These are phyloP conservation scores for Piedraia hortae DNA, from an alignment of 2,329 filamentous ascomycete species.

Conservation along the genomic window DNA sequence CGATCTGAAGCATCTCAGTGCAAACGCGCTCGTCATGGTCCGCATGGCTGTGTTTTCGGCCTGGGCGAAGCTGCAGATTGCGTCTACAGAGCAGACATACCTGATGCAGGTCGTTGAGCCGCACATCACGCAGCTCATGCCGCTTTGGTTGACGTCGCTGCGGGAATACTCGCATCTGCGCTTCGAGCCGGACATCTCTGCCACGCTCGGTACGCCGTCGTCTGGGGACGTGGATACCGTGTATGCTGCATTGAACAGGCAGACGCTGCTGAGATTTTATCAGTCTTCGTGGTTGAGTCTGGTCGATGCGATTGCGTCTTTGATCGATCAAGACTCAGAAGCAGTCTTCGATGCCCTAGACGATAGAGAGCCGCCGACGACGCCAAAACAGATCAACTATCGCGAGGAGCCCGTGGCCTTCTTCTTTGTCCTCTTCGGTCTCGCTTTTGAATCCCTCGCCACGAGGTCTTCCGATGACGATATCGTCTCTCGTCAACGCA, in stretches of 20 bases:
- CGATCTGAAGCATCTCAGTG: conserved; percentile 72
- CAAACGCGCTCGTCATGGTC: conserved; percentile 94
- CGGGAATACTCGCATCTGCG: conserved; percentile 77
- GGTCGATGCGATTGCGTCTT: conserved; percentile 84
- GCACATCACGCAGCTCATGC: conserved; percentile 69
- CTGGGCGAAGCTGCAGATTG: conserved; percentile 91
- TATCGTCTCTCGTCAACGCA: conserved; percentile 10
- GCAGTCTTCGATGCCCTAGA: conserved; percentile 94
- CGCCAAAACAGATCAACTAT: conserved; percentile 44
- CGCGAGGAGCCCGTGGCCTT: conserved; percentile 93
- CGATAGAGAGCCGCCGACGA: conserved; percentile 30
- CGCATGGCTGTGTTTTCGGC: conserved; percentile 92
- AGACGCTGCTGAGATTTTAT: conserved; percentile 84
- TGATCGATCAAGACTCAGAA: conserved; percentile 92
- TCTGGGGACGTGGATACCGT: conserved; percentile 53
- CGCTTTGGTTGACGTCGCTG: conserved; percentile 77
- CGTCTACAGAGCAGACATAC: conserved; percentile 76
- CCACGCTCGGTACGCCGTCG: conserved; percentile 55
- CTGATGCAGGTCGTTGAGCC: conserved; percentile 68
- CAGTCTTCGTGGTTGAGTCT: conserved; percentile 92
- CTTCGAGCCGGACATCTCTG: conserved; percentile 93
- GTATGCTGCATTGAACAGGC: conserved; percentile 78
- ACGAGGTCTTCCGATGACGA: conserved; percentile 37
- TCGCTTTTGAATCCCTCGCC: conserved; percentile 85
- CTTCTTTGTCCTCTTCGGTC: conserved; percentile 92